phyloP scores from a whole-genome alignment of 768 basidiomycete genomes.

The Amanita jacksonii region DNA sequence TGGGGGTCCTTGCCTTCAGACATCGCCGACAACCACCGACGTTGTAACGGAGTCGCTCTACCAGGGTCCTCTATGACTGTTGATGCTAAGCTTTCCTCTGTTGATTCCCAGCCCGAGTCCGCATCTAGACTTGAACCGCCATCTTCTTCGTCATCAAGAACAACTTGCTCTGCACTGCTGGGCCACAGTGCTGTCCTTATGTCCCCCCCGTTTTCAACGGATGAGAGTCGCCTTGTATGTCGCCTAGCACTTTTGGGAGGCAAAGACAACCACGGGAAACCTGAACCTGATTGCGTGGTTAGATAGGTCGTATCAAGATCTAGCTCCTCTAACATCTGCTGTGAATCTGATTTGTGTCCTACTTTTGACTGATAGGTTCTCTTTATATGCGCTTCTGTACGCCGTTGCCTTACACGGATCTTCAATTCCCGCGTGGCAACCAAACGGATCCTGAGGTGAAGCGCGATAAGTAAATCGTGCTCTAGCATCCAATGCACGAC shows the following conservation, averaged over 20 bases:
- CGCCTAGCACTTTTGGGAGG: conserved; percentile 45
- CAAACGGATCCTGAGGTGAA: conserved; percentile 80
- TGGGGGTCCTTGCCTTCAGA: conserved; percentile 67
- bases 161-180: conserved; percentile 16
- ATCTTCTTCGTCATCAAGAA: conserved; percentile 17
- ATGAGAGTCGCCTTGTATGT: conserved; percentile 34
- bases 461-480: conserved; percentile 72
- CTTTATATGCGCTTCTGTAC: conserved; percentile 27
- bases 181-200: conserved; percentile 8
- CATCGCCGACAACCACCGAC: conserved; percentile 87
- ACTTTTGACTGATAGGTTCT: conserved; percentile 12
- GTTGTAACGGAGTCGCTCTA: conserved; percentile 67
- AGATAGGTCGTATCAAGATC: conserved; percentile 8
- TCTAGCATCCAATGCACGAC: conserved; percentile 90
- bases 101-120: conserved; percentile 37
- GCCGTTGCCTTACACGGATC: conserved; percentile 42
- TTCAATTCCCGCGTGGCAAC: conserved; percentile 75
- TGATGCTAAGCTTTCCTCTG: conserved; percentile 38
- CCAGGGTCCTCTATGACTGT: conserved; percentile 80
- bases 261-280: conserved; percentile 39
- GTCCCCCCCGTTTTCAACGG: conserved; percentile 33
- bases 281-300: conserved; percentile 11
- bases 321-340: conserved; percentile 7
- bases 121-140: conserved; percentile 31
- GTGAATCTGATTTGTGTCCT: conserved; percentile 7